Conservation (phyloP, 2,329 filamentous ascomycete species). For the Arthroderma sp. region DNA sequence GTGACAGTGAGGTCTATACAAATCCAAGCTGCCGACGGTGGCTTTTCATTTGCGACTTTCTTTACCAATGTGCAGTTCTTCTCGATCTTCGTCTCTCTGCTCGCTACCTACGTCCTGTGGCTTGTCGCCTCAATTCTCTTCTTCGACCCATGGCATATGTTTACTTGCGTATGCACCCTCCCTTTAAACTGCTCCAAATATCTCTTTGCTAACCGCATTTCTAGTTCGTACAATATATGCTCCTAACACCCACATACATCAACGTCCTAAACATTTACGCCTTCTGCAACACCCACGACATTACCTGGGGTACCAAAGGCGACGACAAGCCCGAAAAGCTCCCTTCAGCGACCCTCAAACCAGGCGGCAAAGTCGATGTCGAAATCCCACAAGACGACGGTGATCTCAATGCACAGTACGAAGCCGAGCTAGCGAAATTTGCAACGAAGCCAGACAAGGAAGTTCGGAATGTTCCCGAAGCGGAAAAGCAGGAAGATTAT, state of each 20-base stretch:
- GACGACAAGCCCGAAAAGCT: slow-evolving; percentile 91
- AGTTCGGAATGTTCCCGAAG: slow-evolving; percentile 34
- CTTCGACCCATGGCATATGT: slow-evolving; percentile 98
- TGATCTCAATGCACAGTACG: slow-evolving; percentile 90
- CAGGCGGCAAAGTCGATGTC: slow-evolving; percentile 90
- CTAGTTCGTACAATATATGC: slow-evolving; percentile 81
- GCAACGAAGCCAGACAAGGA: slow-evolving; percentile 60
- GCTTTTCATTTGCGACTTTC: slow-evolving; percentile 58
- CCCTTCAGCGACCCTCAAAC: slow-evolving; percentile 76
- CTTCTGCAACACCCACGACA: slow-evolving; percentile 96
- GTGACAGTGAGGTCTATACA: slow-evolving; percentile 83
- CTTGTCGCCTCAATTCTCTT: slow-evolving; percentile 82
- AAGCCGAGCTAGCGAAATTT: slow-evolving; percentile 66
- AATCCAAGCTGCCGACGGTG: slow-evolving; percentile 45
- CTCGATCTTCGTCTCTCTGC: slow-evolving; percentile 80
- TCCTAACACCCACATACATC: slow-evolving; percentile 91
- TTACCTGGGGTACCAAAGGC: slow-evolving; percentile 96
- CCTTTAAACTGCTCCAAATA: background rate
- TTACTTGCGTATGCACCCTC: slow-evolving; percentile 49
- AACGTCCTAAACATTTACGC: slow-evolving; percentile 98
- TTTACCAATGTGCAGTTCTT: slow-evolving; percentile 86
- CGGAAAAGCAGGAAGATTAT: slow-evolving; percentile 90
- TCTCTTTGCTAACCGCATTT: slow-evolving; percentile 4
- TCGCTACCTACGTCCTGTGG: slow-evolving; percentile 89
- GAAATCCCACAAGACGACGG: slow-evolving; percentile 75